Percentiles rank a stretch among this genome's conserved stretches.
Conservation (phyloP, 2,329 filamentous ascomycete genomes). For the Fusarium pilosicola region DNA sequence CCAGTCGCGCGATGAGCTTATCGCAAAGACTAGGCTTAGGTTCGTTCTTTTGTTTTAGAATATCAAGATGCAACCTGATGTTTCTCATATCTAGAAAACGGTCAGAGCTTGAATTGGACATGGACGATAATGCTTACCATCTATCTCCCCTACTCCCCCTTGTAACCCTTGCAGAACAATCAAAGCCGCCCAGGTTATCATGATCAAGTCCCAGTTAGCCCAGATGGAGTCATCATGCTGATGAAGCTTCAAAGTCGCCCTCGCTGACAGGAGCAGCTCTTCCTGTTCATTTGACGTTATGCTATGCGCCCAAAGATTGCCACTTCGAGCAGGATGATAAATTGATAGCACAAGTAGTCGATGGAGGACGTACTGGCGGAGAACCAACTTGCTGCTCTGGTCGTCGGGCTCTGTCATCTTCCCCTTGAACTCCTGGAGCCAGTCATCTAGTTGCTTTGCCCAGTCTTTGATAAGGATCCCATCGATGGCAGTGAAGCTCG, state of each 20-base stretch:
- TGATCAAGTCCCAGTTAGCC: constrained; percentile 18
- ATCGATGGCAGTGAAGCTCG: neutral
- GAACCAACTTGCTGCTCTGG: constrained; percentile 14
- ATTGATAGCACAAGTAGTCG: constrained; percentile 1
- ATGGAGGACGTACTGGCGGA: constrained; percentile 2
- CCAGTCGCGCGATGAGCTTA: neutral
- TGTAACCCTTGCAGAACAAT: constrained; percentile 10
- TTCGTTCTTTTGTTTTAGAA: constrained; percentile 6
- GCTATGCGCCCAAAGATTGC: constrained; percentile 1
- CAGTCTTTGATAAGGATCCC: constrained; percentile 6
- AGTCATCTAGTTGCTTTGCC: constrained; percentile 8
- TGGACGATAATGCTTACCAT: neutral
- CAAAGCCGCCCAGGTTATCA: constrained; percentile 12
- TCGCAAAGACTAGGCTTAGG: constrained; percentile 14
- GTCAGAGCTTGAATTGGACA: neutral
- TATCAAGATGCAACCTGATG: constrained; percentile 12
- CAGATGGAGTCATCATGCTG: constrained; percentile 14
- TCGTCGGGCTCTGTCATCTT: constrained; percentile 10
- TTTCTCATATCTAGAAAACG: constrained; percentile 1
- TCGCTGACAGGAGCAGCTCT: constrained; percentile 3
- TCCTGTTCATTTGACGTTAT: constrained; percentile 17
- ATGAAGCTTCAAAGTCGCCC: constrained; percentile 1
- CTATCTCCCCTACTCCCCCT: constrained; percentile 9
- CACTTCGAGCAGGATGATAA: constrained; percentile 2
- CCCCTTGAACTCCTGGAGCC: constrained; percentile 10